phyloP scores from a whole-genome alignment of 805 yeast genomes.

The Henningerozyma blattae region DNA sequence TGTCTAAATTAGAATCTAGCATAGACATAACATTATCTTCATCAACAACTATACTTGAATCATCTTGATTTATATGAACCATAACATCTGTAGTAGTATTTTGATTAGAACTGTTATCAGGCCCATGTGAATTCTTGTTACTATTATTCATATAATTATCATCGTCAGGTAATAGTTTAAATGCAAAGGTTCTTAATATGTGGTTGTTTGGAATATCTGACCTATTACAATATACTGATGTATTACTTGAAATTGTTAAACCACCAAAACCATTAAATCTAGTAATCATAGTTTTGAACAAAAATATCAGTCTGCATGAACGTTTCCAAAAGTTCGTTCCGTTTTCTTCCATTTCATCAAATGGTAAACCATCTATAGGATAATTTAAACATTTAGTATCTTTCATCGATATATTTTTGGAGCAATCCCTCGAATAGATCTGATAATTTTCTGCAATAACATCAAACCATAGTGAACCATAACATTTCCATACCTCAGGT shows the following conservation, averaged over 20 bases:
- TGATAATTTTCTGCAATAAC: constrained; percentile 33
- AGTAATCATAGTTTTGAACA: constrained; percentile 21
- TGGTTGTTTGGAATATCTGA: constrained; percentile 7
- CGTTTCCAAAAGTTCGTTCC: constrained; percentile 25
- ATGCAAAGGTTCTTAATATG: constrained; percentile 13
- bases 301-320: constrained; percentile 18
- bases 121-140: neutral
- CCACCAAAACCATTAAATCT: constrained; percentile 9
- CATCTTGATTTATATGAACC: too few species aligned
- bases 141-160: neutral
- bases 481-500: constrained; percentile 73
- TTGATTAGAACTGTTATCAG: neutral
- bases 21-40: neutral
- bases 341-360: constrained; percentile 26
- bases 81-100: neutral
- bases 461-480: constrained; percentile 81
- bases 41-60: too few species aligned
- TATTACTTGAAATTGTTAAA: constrained; percentile 6
- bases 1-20: neutral
- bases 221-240: constrained; percentile 9
- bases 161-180: constrained; percentile 9
- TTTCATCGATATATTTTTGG: constrained; percentile 19
- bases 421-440: constrained; percentile 28
- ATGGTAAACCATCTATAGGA: constrained; percentile 51
- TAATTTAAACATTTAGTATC: constrained; percentile 45